Evolutionary conservation across 768 basidiomycete species (phyloP), one percentile per base, ranked within the genome.

Genomic region (Tremella fuciformis): DNA sequence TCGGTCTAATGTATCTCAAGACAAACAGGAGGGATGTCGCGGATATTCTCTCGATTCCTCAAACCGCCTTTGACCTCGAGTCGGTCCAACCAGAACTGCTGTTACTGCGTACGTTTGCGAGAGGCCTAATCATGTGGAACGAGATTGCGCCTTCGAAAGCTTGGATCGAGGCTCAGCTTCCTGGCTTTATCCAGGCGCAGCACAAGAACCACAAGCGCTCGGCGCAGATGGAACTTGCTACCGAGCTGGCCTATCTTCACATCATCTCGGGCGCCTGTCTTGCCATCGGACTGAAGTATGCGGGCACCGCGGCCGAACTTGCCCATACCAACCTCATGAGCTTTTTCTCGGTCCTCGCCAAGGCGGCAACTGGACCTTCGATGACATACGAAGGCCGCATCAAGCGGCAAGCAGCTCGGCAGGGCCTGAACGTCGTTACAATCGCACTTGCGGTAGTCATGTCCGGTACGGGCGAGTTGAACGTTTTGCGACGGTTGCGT

Each of bases 391-490:
- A 96, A 71, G 86, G 87, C 59, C 87, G 87, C 69, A 91, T 97
- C 73, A 87, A 88, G 68, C 85, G 92, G 1, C 86, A 88, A 6
- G 87, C 91, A 2, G 83, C 93, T 21, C 83, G 92, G 13, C 89
- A 91, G 67, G 90, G 89, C 2, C 80, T 97, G 37, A 93, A 89
- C 70, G 79, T 93, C 40, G 87, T 98, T 55, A 88, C 89, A 0
- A 82, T 96, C 37, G 82, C 92, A 0, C 78, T 96, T 29, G 86
- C 88, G 70, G 88, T 94, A 83, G 88, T 98, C 42, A 94, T 98
- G 90, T 91, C 94, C 1, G 96, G 96, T 9, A 94, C 92, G 0
- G 96, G 96, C 2, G 92, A 98, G 75, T 84, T 97, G 50, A 88
- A 87, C 55, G 90, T 89, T 65, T 80, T 98, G 16, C 84, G 90